A percentile compares a stretch with the other conserved stretches of the same genome.
phyloP scores from a whole-genome alignment of 495 filamentous ascomycete genomes.

The Bathelium albidoporum region DNA sequence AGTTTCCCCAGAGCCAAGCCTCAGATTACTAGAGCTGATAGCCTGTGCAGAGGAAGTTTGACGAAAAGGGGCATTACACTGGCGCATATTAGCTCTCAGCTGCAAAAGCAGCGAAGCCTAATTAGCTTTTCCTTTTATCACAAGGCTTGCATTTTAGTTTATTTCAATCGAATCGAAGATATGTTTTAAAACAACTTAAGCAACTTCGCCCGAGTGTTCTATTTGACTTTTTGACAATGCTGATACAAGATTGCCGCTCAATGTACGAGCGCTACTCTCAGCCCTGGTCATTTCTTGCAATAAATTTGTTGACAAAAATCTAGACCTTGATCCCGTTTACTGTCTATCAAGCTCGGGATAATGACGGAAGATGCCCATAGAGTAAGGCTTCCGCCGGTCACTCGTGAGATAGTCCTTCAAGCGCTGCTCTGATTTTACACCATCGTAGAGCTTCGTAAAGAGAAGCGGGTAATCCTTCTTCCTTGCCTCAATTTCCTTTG shows the following conservation, averaged over 20 bases:
- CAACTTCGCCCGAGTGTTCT: no score
- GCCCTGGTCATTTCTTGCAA: no score
- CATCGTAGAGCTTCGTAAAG: conserved; percentile 44
- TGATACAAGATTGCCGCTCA: no score
- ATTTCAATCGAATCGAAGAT: not conserved
- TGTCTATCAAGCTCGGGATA: conserved; percentile 51
- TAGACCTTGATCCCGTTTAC: conserved; percentile 13
- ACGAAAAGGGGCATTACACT: not conserved
- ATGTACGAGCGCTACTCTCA: no score
- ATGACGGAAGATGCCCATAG: conserved; percentile 48
- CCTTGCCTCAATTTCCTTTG: conserved; percentile 45
- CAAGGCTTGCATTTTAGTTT: not conserved
- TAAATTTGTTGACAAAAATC: no score
- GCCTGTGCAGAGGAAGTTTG: not conserved
- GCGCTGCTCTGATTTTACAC: conserved; percentile 41
- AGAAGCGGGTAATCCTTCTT: conserved; percentile 38
- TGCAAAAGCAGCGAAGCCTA: not conserved
- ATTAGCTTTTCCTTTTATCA: not conserved
- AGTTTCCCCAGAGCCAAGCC: conserved; percentile 80
- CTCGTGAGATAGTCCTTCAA: conserved; percentile 53
- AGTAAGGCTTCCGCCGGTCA: conserved; percentile 44
- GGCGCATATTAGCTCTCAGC: not conserved
- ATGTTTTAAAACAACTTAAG: not conserved
- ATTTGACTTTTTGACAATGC: no score
- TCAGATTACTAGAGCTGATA: conserved; percentile 60